phyloP scores from a whole-genome alignment of 2,329 filamentous ascomycete species.

The Trichoderma cornu-damae region DNA sequence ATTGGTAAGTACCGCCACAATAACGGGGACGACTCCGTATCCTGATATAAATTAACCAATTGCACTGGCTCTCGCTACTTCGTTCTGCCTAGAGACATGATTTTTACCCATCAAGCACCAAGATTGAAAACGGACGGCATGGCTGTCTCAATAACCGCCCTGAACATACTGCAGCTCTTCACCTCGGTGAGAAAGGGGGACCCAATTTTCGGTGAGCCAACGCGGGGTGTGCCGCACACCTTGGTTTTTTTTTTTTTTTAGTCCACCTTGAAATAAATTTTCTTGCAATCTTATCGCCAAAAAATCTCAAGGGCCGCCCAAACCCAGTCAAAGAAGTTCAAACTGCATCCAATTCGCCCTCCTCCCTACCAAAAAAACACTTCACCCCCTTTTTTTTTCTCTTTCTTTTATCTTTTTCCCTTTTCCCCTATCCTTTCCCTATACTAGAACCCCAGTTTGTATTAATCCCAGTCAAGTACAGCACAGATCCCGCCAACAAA shows the following conservation, averaged over 20 bases:
- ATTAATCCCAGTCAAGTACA: too few species aligned
- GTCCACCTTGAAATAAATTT: conserved; percentile 27
- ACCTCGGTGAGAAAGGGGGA: not conserved
- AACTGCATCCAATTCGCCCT: not conserved
- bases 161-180: not conserved
- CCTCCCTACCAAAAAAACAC: too few species aligned
- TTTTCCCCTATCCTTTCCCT: too few species aligned
- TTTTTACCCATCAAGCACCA: too few species aligned
- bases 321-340: not conserved
- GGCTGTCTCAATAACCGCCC: too few species aligned
- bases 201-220: conserved; percentile 23
- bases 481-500: conserved; percentile 33
- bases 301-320: not conserved
- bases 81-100: not conserved
- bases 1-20: not conserved
- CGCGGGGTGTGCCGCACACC: conserved; percentile 29
- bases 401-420: too few species aligned
- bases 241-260: conserved; percentile 26
- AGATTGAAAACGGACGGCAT: too few species aligned
- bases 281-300: conserved; percentile 32
- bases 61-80: not conserved
- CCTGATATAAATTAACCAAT: not conserved
- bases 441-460: too few species aligned
- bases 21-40: not conserved
- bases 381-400: not conserved